These are phyloP conservation scores for Aspergillus nidulans DNA, from an alignment of 495 filamentous ascomycete genomes.

Conservation along the genomic window DNA sequence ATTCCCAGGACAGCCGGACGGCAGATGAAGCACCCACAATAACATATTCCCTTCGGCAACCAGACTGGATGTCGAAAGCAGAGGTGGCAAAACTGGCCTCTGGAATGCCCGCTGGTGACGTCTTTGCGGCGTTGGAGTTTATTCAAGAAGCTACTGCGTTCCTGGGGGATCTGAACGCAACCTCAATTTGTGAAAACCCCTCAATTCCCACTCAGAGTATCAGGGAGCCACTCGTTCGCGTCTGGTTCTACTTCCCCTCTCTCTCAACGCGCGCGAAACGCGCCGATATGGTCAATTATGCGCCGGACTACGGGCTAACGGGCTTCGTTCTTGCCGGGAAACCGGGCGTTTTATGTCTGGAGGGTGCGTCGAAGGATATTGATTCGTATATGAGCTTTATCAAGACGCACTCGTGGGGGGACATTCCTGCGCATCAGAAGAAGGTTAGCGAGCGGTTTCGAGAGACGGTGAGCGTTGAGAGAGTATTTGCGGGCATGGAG, in stretches of 20 bases:
- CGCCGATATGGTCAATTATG: constrained; percentile 36
- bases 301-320: constrained; percentile 30
- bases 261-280: constrained; percentile 36
- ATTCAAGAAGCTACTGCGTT: constrained; percentile 26
- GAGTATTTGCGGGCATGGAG: constrained; percentile 36
- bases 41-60: constrained; percentile 34
- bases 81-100: constrained; percentile 26
- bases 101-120: constrained; percentile 28
- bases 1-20: constrained; percentile 15
- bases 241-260: constrained; percentile 43
- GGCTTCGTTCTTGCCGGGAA: constrained; percentile 41
- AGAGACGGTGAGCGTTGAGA: constrained; percentile 24
- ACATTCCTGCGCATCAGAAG: constrained; percentile 41
- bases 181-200: neutral
- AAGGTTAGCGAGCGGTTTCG: constrained; percentile 40
- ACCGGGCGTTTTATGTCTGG: constrained; percentile 38
- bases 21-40: constrained; percentile 25
- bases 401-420: constrained; percentile 42
- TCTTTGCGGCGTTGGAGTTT: constrained; percentile 32
- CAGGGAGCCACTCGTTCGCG: constrained; percentile 24
- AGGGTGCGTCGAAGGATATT: constrained; percentile 29
- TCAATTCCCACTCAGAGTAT: neutral
- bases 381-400: constrained; percentile 42
- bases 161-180: constrained; percentile 15
- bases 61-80: constrained; percentile 41